Base-by-base conservation (phyloP, 176 grass and related monocot genomes). In the Eragrostis curvula region DNA sequence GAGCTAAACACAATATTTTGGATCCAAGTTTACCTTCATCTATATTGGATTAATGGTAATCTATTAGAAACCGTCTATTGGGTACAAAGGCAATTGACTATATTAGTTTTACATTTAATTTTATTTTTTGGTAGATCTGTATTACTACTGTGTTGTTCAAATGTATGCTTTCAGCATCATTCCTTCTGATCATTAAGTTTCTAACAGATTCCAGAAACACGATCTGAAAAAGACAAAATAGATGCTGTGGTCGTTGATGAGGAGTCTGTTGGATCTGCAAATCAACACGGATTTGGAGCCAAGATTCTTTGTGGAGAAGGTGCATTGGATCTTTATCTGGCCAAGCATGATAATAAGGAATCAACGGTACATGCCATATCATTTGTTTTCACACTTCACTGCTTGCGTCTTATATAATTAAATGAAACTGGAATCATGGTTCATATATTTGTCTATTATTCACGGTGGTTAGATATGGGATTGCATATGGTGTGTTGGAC, bases 221-320 rank as follows among this genome's bases (percentile, higher is more conserved):
- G 69, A 67, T 83, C 78, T 6, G 85, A 78, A 23, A 85, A 90
- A 80, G 85, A 93, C 49, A 93, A 85, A 87, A 93, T 93, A 83
- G 88, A 90, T 9, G 87, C 87, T 42, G 91, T 93, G 57, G 85
- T 90, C 42, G 91, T 90, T 85, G 91, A 86, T n/a, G 75, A 93
- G 48, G 88, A 88, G 49, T 90, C 87, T 65, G 68, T 80, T 87
- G 91, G 85, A 52, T 79, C 79, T 76, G 52, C 44, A 49, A 78
- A 85, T 60, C 52, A 75, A 29, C 81, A 68, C 61, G 88, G 85
- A 39, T 71, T 77, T 39, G 88, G 88, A 65, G 91, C 91, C 45
- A 93, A 93, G 71, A 90, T 93, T 90, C 88, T 93, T 75, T 88
- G 66, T 12, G 88, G 88, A 41, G 85, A 90, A 93, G 82, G 85